phyloP scores from a whole-genome alignment of 495 filamentous ascomycete genomes.

The Penicillium turbatum region DNA sequence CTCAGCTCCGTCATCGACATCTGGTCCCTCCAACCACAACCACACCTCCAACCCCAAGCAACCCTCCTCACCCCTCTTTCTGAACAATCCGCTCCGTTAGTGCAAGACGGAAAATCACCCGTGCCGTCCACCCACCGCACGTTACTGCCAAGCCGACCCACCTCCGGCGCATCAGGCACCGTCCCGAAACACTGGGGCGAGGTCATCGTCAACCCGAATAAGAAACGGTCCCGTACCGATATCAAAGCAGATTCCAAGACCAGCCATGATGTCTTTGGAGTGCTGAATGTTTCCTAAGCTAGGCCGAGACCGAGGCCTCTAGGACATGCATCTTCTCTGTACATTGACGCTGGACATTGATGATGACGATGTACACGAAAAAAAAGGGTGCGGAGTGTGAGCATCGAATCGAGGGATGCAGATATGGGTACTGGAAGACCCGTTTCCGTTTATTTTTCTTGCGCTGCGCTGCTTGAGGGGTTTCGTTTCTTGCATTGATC shows the following conservation, averaged over 20 bases:
- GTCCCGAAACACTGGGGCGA: constrained; percentile 48
- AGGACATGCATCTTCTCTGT: background rate
- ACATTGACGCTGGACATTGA: constrained; percentile 7
- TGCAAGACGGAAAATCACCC: constrained; percentile 17
- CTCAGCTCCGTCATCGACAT: constrained; percentile 46
- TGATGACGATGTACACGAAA: constrained; percentile 16
- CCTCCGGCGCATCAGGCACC: constrained; percentile 20
- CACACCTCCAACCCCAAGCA: constrained; percentile 45
- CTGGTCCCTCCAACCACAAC: constrained; percentile 48
- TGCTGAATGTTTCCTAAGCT: constrained; percentile 37
- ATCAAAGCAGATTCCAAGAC: constrained; percentile 21
- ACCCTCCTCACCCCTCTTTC: constrained; percentile 37
- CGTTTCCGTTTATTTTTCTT: constrained; percentile 9
- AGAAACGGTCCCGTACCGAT: constrained; percentile 33
- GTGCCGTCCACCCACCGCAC: constrained; percentile 20
- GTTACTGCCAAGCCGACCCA: constrained; percentile 15
- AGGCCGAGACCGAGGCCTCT: background rate
- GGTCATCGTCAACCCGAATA: constrained; percentile 43
- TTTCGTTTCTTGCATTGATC: constrained; percentile 23
- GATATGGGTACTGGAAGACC: constrained; percentile 8
- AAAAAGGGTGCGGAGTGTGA: background rate
- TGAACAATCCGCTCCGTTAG: constrained; percentile 26
- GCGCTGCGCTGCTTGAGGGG: background rate
- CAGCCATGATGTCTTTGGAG: constrained; percentile 43
- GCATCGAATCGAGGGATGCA: background rate